Evolutionary conservation across 148 eudicot genomes (phyloP).

Genomic region (Cornus suecica): DNA sequence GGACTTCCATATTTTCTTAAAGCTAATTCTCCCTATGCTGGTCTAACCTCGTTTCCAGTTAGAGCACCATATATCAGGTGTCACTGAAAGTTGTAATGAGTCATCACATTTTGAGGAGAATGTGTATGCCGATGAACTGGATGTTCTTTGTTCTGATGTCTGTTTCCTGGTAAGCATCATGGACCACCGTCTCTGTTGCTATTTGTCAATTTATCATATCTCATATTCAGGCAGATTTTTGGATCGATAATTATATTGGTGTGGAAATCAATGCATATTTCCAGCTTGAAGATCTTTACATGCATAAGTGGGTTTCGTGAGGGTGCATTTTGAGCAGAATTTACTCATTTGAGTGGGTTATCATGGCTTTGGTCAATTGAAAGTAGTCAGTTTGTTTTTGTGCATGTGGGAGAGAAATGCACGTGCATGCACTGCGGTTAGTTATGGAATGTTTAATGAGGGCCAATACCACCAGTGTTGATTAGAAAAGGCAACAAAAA

Average conservation of each 20-base stretch:
- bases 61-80: not conserved
- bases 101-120: not conserved
- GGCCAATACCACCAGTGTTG: too few relatives aligned
- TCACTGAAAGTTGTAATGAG: not conserved
- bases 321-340: not conserved
- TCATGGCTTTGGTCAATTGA: not conserved
- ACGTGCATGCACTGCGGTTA: too few relatives aligned
- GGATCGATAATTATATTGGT: not conserved
- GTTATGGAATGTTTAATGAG: too few relatives aligned
- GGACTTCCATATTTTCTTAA: not conserved
- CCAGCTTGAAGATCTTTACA: constrained; percentile 1
- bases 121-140: not conserved
- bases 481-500: too few relatives aligned
- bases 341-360: not conserved
- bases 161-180: not conserved
- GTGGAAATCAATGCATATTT: not conserved
- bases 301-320: not conserved
- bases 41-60: not conserved
- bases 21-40: not conserved
- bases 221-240: not conserved
- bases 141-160: not conserved
- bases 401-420: too few relatives aligned
- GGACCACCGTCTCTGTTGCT: not conserved
- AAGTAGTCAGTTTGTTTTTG: not conserved
- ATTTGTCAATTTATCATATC: not conserved